Base-by-base conservation (phyloP, 345 rosid genomes). In the Laguncularia racemosa region DNA sequence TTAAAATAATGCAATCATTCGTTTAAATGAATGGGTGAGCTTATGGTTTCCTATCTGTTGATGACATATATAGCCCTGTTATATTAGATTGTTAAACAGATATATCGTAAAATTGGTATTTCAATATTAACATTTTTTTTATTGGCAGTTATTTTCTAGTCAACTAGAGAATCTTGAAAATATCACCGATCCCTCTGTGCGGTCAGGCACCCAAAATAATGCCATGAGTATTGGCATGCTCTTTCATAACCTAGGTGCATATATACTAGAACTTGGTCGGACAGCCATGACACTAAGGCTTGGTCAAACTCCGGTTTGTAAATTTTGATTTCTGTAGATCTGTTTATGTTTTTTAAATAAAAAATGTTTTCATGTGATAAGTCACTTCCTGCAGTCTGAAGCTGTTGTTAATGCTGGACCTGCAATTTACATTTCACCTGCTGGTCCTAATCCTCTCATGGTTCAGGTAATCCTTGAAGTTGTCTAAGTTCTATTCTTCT, bases 361-460 rank as follows among this genome's bases (percentile, higher is more conserved):
- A 51, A 58, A 46, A 17, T 51, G 20, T 10, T 60, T 53, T 67
- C 48, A 33, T 7, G 6, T 7, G 40, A 7, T 33, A 9, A 33
- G 9, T 33, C 11, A 9, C 11, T 33, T 73, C 76, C 14, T 65
- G 64, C 81, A 86, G 95, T 72, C 88, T 45, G 90, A 86, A 65
- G 83, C 95, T 55, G 73, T 81, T 56, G 88, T 86, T 52, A 86
- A 83, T 74, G 82, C 90, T 61, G 95, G 95, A 28, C 95, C 90
- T 53, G 95, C 90, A 15, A 79, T 86, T 60, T 86, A 77, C 66
- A 76, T 86, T 53, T 81, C 82, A 16, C 76, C 85, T 48, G 64
- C 82, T 59, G 82, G 85, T 72, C 95, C 95, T 52, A 86, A 83
- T 65, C 95, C 88, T 52, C 74, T 85, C 47, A 85, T 85, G 90